Conservation (phyloP, 805 yeast genomes). For the Lachancea mirantina region DNA sequence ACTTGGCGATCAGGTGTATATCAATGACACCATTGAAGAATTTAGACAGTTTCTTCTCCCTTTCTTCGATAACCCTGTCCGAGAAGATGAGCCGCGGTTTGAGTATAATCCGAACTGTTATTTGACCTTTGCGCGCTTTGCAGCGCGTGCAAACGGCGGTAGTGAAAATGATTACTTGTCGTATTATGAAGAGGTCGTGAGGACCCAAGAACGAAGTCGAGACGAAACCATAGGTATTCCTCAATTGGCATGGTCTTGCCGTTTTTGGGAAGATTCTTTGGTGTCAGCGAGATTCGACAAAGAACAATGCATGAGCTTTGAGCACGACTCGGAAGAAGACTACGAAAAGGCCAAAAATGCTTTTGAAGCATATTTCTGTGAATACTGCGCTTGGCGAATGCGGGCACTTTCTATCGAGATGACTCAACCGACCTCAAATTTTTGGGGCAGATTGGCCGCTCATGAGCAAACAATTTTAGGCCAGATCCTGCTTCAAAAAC, state of each 20-base stretch:
- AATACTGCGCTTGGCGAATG: conserved; percentile 11
- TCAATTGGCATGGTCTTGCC: conserved; percentile 19
- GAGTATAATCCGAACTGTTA: conserved; percentile 9
- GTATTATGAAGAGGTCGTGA: conserved; percentile 6
- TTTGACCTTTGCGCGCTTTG: conserved; percentile 10
- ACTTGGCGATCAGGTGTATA: conserved; percentile 17
- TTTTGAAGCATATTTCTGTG: conserved; percentile 9
- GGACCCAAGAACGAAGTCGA: conserved; percentile 6
- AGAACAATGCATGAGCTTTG: conserved; percentile 9
- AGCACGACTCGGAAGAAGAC: conserved; percentile 5
- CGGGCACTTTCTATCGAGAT: neutral
- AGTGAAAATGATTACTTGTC: conserved; percentile 2
- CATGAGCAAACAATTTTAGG: conserved; percentile 1
- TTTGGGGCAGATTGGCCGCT: neutral
- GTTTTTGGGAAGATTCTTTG: conserved; percentile 6
- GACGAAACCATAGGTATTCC: conserved; percentile 15
- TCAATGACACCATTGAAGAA: conserved; percentile 13
- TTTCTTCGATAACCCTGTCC: conserved; percentile 9
- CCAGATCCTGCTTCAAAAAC: neutral
- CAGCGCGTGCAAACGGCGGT: conserved; percentile 3
- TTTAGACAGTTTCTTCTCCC: conserved; percentile 17
- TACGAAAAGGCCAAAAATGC: conserved; percentile 4
- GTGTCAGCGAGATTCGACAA: conserved; percentile 8
- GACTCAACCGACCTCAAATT: neutral
- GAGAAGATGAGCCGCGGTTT: conserved; percentile 10